Evolutionary conservation across 2,329 filamentous ascomycete species (phyloP).

Genomic region (Diaporthe australafricana): DNA sequence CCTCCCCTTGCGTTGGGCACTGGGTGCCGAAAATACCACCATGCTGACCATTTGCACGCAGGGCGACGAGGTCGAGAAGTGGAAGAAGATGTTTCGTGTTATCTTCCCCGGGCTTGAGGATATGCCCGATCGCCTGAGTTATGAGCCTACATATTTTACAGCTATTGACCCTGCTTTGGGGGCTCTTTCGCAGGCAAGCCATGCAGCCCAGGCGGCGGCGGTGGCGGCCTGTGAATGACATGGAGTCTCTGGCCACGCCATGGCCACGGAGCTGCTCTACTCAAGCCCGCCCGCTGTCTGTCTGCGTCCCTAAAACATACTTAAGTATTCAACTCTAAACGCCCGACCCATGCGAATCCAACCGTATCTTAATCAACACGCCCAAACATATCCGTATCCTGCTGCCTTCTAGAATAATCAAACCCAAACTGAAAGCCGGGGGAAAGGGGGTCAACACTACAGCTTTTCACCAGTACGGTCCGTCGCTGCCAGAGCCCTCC

Average conservation of each 20-base stretch:
- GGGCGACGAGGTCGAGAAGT: slow-evolving; percentile 33
- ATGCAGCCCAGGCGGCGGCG: neutral
- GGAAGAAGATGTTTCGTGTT: slow-evolving; percentile 34
- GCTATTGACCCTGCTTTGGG: slow-evolving; percentile 31
- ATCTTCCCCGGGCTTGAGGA: slow-evolving; percentile 28
- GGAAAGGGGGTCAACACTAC: slow-evolving; percentile 21
- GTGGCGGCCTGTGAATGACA: neutral
- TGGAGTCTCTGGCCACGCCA: neutral
- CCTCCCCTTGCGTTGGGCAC: neutral
- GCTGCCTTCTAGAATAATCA: slow-evolving; percentile 20
- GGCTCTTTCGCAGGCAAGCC: slow-evolving; percentile 1
- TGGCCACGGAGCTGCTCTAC: neutral
- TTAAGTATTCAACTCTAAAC: slow-evolving; percentile 4
- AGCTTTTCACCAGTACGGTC: slow-evolving; percentile 37
- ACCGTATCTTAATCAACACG: slow-evolving; percentile 7
- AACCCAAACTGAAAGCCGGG: neutral
- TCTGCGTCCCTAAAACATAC: neutral
- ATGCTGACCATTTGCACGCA: slow-evolving; percentile 13
- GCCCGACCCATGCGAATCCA: slow-evolving; percentile 10
- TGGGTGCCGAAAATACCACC: neutral
- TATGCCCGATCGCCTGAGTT: slow-evolving; percentile 14
- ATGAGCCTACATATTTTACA: slow-evolving; percentile 20
- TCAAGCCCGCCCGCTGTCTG: neutral
- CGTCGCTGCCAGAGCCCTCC: slow-evolving; percentile 40
- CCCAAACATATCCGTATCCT: slow-evolving; percentile 13